A percentile compares a stretch with the other conserved stretches of the same genome.
These are phyloP conservation scores for Herpomyces periplanetae DNA, from an alignment of 2,329 filamentous ascomycete genomes.

Conservation along the genomic window DNA sequence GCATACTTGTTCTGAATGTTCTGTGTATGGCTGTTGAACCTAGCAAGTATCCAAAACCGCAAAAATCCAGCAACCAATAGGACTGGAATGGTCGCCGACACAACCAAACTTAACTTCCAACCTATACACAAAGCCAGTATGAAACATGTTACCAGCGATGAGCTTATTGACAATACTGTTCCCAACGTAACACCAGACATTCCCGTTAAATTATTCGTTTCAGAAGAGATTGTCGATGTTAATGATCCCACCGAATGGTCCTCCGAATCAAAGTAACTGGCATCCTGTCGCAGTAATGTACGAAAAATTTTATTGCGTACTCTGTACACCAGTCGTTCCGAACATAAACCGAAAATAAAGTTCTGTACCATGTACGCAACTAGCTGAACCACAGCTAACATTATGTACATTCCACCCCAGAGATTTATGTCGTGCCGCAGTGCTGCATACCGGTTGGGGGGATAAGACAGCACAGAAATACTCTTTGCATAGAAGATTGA, in stretches of 20 bases:
- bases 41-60: slow-evolving; percentile 43
- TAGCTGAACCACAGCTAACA: slow-evolving; percentile 35
- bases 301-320: slow-evolving; percentile 51
- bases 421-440: slow-evolving; percentile 35
- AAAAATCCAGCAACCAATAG: slow-evolving; percentile 48
- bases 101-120: slow-evolving; percentile 61
- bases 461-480: slow-evolving; percentile 27
- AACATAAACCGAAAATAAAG: slow-evolving; percentile 37
- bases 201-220: slow-evolving; percentile 57
- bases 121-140: slow-evolving; percentile 29
- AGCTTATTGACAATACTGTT: slow-evolving; percentile 37
- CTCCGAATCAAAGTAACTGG: slow-evolving; percentile 56
- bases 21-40: slow-evolving; percentile 41
- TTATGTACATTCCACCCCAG: slow-evolving; percentile 59
- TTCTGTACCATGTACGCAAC: slow-evolving; percentile 27
- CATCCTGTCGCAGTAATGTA: slow-evolving; percentile 60
- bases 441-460: slow-evolving; percentile 13
- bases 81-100: slow-evolving; percentile 34
- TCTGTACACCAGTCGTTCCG: slow-evolving; percentile 45
- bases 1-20: slow-evolving; percentile 40
- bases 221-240: slow-evolving; percentile 53
- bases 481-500: slow-evolving; percentile 63
- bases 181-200: slow-evolving; percentile 58
- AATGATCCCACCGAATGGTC: slow-evolving; percentile 62
- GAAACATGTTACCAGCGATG: slow-evolving; percentile 37